Conservation (phyloP, 2,329 filamentous ascomycete species). For the Gaeumannomyces tritici region DNA sequence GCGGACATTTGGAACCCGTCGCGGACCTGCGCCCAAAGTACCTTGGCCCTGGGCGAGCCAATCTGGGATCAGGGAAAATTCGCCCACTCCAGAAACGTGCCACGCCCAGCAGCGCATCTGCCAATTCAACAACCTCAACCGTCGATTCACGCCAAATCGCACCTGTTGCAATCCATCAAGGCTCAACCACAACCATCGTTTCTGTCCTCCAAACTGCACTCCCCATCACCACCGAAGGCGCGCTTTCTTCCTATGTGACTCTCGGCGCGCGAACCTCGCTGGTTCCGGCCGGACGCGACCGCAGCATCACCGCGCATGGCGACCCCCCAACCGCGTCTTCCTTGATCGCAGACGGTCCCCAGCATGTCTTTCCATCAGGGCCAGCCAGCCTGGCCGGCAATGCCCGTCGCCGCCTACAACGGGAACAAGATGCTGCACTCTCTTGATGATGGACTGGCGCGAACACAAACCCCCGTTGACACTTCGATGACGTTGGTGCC, state of each 20-base stretch:
- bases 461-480: conserved; percentile 42
- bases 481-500: conserved; percentile 41
- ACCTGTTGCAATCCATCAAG: conserved; percentile 41
- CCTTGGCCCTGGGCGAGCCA: background rate
- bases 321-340: conserved; percentile 36
- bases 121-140: conserved; percentile 40
- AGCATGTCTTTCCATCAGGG: conserved; percentile 44
- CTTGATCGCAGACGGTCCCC: conserved; percentile 31
- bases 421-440: conserved; percentile 42
- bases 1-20: background rate
- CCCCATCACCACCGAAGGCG: conserved; percentile 43
- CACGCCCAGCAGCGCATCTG: background rate
- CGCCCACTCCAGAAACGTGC: conserved; percentile 2
- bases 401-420: conserved; percentile 38
- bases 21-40: background rate
- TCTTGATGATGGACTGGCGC: conserved; percentile 49
- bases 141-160: conserved; percentile 41
- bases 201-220: conserved; percentile 25
- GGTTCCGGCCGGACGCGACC: conserved; percentile 41
- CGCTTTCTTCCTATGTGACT: conserved; percentile 39
- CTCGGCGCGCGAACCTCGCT: conserved; percentile 35
- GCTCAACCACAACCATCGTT: conserved; percentile 30
- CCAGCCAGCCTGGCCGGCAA: conserved; percentile 55
- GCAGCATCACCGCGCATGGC: conserved; percentile 40
- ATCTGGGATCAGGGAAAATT: conserved; percentile 1